phyloP scores from a whole-genome alignment of 176 grass and related monocot genomes.

The Eremochloa ophiuroides region DNA sequence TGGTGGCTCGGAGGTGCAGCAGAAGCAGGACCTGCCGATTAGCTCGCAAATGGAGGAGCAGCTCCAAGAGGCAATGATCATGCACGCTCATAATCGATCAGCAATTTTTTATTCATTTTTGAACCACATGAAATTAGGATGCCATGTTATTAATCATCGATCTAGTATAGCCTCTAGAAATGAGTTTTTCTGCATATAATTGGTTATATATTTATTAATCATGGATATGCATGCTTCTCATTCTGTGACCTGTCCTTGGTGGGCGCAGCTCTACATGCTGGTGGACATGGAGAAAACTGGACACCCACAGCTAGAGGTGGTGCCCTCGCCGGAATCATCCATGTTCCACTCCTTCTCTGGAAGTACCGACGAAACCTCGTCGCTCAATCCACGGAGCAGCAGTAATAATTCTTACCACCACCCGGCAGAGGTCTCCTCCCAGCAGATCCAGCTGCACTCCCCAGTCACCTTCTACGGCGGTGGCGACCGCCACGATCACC shows the following conservation, averaged over 20 bases:
- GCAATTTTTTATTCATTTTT: too few species aligned
- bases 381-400: neutral
- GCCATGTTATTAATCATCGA: neutral
- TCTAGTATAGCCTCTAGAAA: neutral
- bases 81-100: too few species aligned
- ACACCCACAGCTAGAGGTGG: neutral
- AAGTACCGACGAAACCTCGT: neutral
- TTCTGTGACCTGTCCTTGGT: neutral
- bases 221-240: neutral
- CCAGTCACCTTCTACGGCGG: neutral
- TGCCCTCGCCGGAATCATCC: neutral
- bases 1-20: neutral
- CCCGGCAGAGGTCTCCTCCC: neutral
- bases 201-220: neutral
- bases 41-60: neutral
- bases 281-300: conserved; percentile 11
- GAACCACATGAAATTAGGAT: neutral
- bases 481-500: neutral
- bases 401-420: neutral
- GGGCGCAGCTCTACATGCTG: conserved; percentile 9
- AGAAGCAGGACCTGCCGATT: neutral
- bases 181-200: neutral
- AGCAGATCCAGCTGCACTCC: neutral
- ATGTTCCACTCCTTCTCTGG: neutral
- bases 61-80: conserved; percentile 13